Percentiles rank a stretch among this genome's conserved stretches.
Evolutionary conservation across 2,329 filamentous ascomycete genomes (phyloP).

Genomic region (Talaromyces sp.): DNA sequence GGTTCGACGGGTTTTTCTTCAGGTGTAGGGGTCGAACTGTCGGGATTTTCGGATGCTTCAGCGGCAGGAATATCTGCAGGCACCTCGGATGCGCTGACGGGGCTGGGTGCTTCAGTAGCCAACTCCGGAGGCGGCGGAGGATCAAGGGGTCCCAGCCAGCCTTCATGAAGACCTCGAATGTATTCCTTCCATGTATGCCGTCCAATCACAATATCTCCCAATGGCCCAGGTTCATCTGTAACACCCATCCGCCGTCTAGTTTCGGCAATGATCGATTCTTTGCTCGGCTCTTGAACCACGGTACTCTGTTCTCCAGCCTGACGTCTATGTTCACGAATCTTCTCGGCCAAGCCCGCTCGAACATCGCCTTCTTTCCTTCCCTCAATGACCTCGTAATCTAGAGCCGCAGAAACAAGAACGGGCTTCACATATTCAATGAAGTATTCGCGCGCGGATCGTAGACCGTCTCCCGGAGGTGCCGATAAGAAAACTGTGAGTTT

Average conservation of each 20-base stretch:
- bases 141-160: conserved; percentile 85
- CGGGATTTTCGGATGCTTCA: conserved; percentile 19
- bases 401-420: conserved; percentile 78
- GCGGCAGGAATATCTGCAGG: not conserved
- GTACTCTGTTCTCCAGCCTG: conserved; percentile 58
- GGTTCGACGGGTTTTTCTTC: conserved; percentile 37
- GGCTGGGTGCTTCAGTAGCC: conserved; percentile 13
- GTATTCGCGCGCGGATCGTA: conserved; percentile 84
- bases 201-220: conserved; percentile 85
- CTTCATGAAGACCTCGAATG: conserved; percentile 86
- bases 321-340: conserved; percentile 66
- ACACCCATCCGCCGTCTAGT: conserved; percentile 67
- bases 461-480: conserved; percentile 80
- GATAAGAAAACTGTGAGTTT: conserved; percentile 83
- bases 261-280: conserved; percentile 62
- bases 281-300: conserved; percentile 45
- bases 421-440: conserved; percentile 97
- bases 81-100: conserved; percentile 25
- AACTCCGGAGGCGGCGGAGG: conserved; percentile 28
- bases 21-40: conserved; percentile 27
- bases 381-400: conserved; percentile 96
- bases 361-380: conserved; percentile 91
- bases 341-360: conserved; percentile 79
- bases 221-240: conserved; percentile 67
- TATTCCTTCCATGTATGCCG: conserved; percentile 98